Evolutionary conservation across 1,139 yeast genomes (phyloP), one percentile per base, ranked within the genome.

Genomic region (Candida sanyaensis): DNA sequence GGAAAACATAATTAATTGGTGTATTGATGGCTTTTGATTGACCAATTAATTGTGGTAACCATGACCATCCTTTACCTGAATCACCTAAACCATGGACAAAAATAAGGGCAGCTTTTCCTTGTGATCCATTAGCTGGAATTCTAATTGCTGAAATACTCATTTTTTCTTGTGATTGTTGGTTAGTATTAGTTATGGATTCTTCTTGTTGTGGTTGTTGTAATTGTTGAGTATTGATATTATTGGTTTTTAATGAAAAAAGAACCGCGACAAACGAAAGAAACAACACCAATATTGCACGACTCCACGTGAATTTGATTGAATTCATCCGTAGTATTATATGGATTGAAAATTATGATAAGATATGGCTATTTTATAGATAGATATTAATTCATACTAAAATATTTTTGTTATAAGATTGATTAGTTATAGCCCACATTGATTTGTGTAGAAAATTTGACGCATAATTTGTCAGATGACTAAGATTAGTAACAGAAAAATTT

Each of bases 21-120:
- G 80, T 80, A 17, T 74, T 72, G 12, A 76, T 68, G 21, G 81
- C 67, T 41, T 66, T 75, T 45, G 78, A 55, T 48, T 71, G 74
- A 28, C 67, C 66, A 37, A 77, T 61, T 38, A 74, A 53, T 45
- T 82, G 82, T 5, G 87, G 83, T 37, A 93, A 69, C 75, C 89
- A 89, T 34, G 81, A 73, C 97, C 97, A 93, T 2, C 98, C 98
- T 28, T 78, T 75, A 6, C 97, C 97, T 1, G 88, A 66, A 62
- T 92, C 99, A 8, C 99, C 99, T 17, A 93, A 74, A 0, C 99
- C 99, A 62, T 93, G 99, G 47, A 90, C 62, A 54, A 93, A 80
- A 29, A 93, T 89, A 29, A 92, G 71, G 1, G 96, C 85, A 1
- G 91, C 61, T 44, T 62, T 66, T 6, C 75, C 72, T 6, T 71